Evolutionary conservation across 129 eudicot genomes (phyloP), one percentile per base, ranked within the genome.

Genomic region (Saposhnikovia divaricata): DNA sequence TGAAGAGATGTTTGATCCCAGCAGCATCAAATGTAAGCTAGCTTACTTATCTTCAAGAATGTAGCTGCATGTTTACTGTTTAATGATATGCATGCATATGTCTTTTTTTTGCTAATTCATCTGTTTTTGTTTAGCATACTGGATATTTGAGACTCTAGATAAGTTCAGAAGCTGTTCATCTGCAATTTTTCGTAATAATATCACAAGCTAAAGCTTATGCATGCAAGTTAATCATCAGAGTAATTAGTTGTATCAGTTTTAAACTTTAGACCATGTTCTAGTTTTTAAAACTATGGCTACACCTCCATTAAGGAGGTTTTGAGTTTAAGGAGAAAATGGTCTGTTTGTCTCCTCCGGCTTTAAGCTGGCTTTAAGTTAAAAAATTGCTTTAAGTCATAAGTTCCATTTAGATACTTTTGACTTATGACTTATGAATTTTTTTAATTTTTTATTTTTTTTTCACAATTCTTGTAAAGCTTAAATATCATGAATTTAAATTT

Each of bases 1-100:
- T 65, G 72, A 65, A 65, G 73, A 68, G 21, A 68, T 68, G 73
- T 68, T 68, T 68, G 73, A 68, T 68, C 43, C 6, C 42, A 68
- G 42, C 73, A 68, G 73, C 73, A 68, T 68, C 39, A 27, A 42
- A 68, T 4, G 73, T 68, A 68, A 68, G 73, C 10, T 68, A 31
- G 0, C 40, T 68, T 0, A 0, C 73, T 68, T 0, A 31, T 12
- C 23, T 68, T 28, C 43, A 31, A 65, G 38, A 27, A 27, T 68
- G 73, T 68, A 0, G 23, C 39, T 68, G 73, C 73, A 68, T 27
- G 3, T 61, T 23, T 23, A 57, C 28, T n/a, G 14, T 23, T 0
- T 61, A 61, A 37, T 61, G 9, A 31, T 68, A 13, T 68, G 73
- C 42, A 68, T 68, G 73, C 14, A n/a, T 59, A 4, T n/a, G 28